Evolutionary conservation across 768 basidiomycete genomes (phyloP).

Genomic region (Lentinula sp.): DNA sequence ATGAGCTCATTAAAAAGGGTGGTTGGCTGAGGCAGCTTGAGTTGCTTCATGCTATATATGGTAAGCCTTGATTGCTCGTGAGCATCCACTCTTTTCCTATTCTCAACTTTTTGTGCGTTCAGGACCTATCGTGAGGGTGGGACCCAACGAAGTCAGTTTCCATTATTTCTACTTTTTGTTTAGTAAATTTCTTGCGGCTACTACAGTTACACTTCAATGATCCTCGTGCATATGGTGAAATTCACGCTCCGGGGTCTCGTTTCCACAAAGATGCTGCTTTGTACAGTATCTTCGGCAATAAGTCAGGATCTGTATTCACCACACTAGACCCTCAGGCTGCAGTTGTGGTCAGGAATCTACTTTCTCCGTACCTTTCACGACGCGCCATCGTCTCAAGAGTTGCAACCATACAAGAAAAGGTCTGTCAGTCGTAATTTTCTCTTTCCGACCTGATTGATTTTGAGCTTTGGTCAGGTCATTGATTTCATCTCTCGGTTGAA

Average conservation of each 20-base stretch:
- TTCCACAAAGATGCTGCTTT: constrained; percentile 13
- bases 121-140: constrained; percentile 19
- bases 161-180: not conserved
- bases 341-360: constrained; percentile 9
- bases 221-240: constrained; percentile 16
- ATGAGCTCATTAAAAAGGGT: constrained; percentile 1
- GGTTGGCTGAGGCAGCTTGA: constrained; percentile 9
- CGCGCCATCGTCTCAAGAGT: constrained; percentile 11
- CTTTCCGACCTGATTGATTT: not conserved
- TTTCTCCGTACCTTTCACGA: constrained; percentile 13
- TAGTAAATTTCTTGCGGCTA: not conserved
- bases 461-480: not conserved
- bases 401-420: constrained; percentile 9
- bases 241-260: constrained; percentile 9
- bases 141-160: constrained; percentile 18
- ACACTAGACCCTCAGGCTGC: constrained; percentile 8
- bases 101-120: not conserved
- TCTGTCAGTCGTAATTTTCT: not conserved
- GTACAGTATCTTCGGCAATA: constrained; percentile 9
- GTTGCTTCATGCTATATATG: constrained; percentile 14
- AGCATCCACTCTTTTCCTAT: no score
- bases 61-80: constrained; percentile 1
- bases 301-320: constrained; percentile 10
- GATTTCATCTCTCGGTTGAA: constrained; percentile 4
- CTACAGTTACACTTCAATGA: constrained; percentile 18